Base-by-base conservation (phyloP, 2,329 filamentous ascomycete species). In the Colletotrichum tanaceti region DNA sequence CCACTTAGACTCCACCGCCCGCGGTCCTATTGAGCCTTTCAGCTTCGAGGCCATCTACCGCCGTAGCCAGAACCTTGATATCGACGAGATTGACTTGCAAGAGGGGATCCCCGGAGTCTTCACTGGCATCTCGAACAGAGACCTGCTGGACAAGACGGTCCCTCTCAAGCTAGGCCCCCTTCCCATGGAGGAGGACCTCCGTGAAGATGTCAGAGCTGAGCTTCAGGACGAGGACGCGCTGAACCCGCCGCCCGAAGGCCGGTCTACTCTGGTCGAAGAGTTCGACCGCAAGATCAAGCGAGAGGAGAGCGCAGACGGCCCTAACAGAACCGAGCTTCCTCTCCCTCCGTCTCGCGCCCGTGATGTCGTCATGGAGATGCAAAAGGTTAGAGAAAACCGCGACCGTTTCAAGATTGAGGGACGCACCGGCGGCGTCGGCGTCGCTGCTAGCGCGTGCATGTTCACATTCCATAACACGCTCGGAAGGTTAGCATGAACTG, bases 401-500 rank as follows among this genome's bases (percentile, higher is more conserved):
- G 95, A 98, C 75, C 88, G 95, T 20, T 97, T 98, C 78, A 91
- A 89, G 76, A 95, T 98, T 65, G 93, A 97, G 68, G 89, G 90
- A 22, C 89, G 92, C 41, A 95, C 92, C 14, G 93, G 93, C 18
- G 95, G 94, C 10, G 87, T 94, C 58, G 93, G 94, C 16, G 89
- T 93, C 63, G 90, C 90, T 32, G 86, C 98, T 68, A 97, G 94
- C 74, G 91, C 97, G 28, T 96, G 93, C 83, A 98, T 98, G 92
- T 98, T 97, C 78, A 99, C 96, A 0, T 97, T 98, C 76, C 96
- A 99, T 83, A 99, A 99, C 79, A 97, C 93, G 0, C 90, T 94
- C 71, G 94, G 97, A 79, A 92, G 89, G 93, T 94, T 82, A 83
- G 88, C 79, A 9, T 6, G 14, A 5, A 39, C 24, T 22, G 43